These are phyloP conservation scores for Mortierella claussenii DNA, from an alignment of 192 early-diverging fungal genomes.

Conservation along the genomic window DNA sequence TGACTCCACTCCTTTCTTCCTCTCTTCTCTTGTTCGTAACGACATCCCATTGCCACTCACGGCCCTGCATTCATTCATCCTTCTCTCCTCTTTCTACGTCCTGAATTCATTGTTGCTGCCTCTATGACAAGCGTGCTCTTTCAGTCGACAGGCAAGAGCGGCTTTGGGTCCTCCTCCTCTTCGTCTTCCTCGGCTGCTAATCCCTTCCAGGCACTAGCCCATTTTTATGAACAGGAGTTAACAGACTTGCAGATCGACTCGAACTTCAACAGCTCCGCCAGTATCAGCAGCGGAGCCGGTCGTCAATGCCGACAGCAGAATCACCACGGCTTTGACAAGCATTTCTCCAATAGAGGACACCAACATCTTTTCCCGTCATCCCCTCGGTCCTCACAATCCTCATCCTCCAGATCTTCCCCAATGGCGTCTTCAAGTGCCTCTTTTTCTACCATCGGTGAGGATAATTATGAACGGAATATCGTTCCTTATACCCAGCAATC, in stretches of 20 bases:
- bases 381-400: neutral
- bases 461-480: neutral
- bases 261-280: neutral
- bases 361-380: constrained; percentile 31
- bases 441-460: neutral
- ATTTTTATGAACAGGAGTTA: constrained; percentile 51
- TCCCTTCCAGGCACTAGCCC: constrained; percentile 34
- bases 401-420: neutral
- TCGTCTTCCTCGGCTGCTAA: constrained; percentile 20
- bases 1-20: neutral
- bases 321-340: neutral
- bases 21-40: neutral
- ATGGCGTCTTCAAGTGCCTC: neutral
- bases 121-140: constrained; percentile 31
- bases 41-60: too few relatives aligned
- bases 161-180: constrained; percentile 12
- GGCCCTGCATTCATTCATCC: too few relatives aligned
- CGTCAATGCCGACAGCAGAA: constrained; percentile 14
- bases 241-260: constrained; percentile 22
- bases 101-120: neutral
- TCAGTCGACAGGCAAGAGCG: constrained; percentile 26
- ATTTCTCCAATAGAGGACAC: neutral
- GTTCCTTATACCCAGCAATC: neutral
- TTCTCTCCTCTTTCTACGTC: too few relatives aligned
- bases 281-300: too few relatives aligned